phyloP scores from a whole-genome alignment of 2,329 filamentous ascomycete species.

The Sphaerulina vaccinii region DNA sequence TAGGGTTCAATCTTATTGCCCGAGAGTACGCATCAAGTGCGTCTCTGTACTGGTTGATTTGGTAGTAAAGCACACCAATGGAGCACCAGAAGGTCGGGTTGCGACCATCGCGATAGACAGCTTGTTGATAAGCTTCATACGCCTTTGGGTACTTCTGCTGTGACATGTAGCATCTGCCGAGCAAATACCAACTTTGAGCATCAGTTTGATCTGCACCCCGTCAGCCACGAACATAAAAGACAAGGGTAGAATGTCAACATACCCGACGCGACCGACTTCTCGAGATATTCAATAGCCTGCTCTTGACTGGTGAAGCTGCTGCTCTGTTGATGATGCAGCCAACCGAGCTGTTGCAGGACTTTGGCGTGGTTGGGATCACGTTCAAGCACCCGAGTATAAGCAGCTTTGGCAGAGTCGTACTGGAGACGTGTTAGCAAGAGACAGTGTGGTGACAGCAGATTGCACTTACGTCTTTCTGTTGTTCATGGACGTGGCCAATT shows the following conservation, averaged over 20 bases:
- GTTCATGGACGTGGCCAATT: conserved; percentile 97
- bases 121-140: conserved; percentile 97
- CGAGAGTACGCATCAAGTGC: conserved; percentile 96
- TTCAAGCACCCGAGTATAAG: conserved; percentile 89
- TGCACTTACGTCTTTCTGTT: conserved; percentile 88
- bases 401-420: conserved; percentile 90
- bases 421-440: conserved; percentile 44
- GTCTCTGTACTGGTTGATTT: conserved; percentile 99
- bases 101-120: conserved; percentile 93
- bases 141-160: conserved; percentile 98
- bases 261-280: conserved; percentile 94
- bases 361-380: conserved; percentile 96
- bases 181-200: conserved; percentile 97
- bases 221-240: not conserved
- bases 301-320: conserved; percentile 89
- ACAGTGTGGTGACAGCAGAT: not conserved
- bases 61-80: conserved; percentile 97
- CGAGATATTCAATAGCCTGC: conserved; percentile 91
- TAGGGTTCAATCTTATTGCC: conserved; percentile 92
- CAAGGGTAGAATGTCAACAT: conserved; percentile 24
- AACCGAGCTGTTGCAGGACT: conserved; percentile 94
- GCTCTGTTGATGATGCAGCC: conserved; percentile 96
- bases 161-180: conserved; percentile 98
- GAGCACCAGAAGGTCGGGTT: conserved; percentile 99
- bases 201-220: conserved; percentile 73